Base-by-base conservation (phyloP, 495 filamentous ascomycete species). In the Penicillium alfredii region DNA sequence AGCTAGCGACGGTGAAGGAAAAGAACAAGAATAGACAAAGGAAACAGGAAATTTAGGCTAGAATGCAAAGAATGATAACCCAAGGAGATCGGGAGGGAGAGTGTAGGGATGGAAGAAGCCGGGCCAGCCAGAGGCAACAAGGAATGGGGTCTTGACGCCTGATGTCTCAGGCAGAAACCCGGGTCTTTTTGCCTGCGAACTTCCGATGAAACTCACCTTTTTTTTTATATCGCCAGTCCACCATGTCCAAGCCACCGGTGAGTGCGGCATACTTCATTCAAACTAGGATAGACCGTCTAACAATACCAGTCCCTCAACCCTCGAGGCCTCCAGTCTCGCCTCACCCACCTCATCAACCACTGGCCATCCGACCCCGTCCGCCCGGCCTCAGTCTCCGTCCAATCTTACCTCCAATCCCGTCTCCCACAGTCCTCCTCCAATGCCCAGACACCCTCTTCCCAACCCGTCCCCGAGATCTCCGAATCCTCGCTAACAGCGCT, bases 291-390 rank as follows among this genome's bases (percentile, higher is more conserved):
- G n/a, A n/a, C n/a, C n/a, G n/a, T n/a, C n/a, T n/a, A n/a, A n/a
- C 44, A 47, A 28, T 16, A 18, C 27, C 55, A 43, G 44, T 36
- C 69, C 56, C 52, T 68, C 43, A 61, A 45, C 51, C 49, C 67
- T 56, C 49, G 70, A 60, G 56, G 76, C 69, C 53, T 78, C 78
- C 68, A 67, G 78, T 38, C 78, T 73, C 62, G 79, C 42, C 45
- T 71, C 24, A 41, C 57, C 6, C 56, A 66, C 32, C 45, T 82
- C 41, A 65, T 93, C 35, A 65, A 72, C 45, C 78, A 76, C 48
- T 94, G 88, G 88, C 88, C 88, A 30, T 68, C 70, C 42, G 86
- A 93, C 55, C 53, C 61, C 26, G 76, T 94, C 35, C 86, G 88
- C 2, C 88, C 88, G 7, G 76, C 81, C 33, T 61, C 61, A 22